Base-by-base conservation (phyloP, 352 stramenopile species). In the Sclerospora graminicola region DNA sequence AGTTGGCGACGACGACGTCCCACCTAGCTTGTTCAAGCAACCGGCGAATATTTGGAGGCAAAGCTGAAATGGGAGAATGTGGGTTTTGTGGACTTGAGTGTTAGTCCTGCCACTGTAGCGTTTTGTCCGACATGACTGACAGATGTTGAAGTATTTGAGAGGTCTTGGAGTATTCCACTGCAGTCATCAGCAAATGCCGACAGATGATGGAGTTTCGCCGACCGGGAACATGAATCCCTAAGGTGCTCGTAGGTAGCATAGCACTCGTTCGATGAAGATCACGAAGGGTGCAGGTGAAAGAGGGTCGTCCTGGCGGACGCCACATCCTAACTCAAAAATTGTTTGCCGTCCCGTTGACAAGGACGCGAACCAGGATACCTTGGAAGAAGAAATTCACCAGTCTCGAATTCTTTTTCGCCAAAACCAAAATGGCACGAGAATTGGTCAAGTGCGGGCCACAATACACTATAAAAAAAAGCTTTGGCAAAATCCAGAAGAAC, bases 211-310 rank as follows among this genome's bases (percentile, higher is more conserved):
- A 3, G 19, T 8, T 41, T 2, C 3, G 1, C 14, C 26, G 0
- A n/a, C 11, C 31, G 0, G 10, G 19, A 7, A 53, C 39, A 6
- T 41, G 11, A 13, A 59, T 26, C 0, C 31, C 43, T 3, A 45
- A 14, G 13, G 14, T 0, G 4, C 20, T 0, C 46, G 34, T 1
- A 63, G 15, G 18, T 42, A 57, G 24, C 21, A 38, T 0, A 63
- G 15, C 6, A 57, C 29, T 8, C 47, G 44, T 13, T 57, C 54
- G n/a, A 63, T 32, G 21, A 57, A 58, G 0, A 57, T 14, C 1
- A 63, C 38, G 23, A 63, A 63, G 57, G 4, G 30, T 1, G 32
- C 54, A n/a, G 54, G 54, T 4, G 43, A 63, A 3, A 57, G 21
- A 1, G 54, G 42, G 14, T 51, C 48, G 11, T 46, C 48, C 29